Evolutionary conservation across 768 basidiomycete genomes (phyloP).

Genomic region (Serendipita indica): DNA sequence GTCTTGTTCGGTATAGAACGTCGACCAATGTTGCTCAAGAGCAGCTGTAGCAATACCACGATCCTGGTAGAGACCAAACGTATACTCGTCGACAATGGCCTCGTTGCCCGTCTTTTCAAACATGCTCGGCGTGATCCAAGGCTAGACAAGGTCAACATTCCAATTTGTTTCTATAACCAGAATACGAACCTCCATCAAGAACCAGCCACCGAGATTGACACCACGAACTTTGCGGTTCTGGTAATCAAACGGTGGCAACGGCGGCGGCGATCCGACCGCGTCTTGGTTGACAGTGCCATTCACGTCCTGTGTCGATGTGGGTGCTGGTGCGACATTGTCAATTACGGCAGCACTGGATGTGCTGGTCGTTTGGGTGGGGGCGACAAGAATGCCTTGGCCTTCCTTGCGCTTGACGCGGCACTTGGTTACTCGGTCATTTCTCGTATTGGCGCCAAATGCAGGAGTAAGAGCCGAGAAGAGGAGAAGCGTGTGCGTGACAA

Average conservation of each 20-base stretch:
- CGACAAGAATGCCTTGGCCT: background rate
- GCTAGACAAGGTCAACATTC: conserved; percentile 26
- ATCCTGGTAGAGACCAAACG: conserved; percentile 40
- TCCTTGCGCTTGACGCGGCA: background rate
- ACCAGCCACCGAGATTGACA: conserved; percentile 50
- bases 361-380: background rate
- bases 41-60: conserved; percentile 27
- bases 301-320: background rate
- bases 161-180: background rate
- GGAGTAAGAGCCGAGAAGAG: background rate
- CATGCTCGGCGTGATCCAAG: conserved; percentile 67
- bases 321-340: background rate
- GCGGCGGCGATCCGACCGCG: background rate
- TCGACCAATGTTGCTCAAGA: conserved; percentile 42
- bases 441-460: background rate
- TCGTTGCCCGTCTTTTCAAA: conserved; percentile 47
- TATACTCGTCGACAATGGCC: conserved; percentile 46
- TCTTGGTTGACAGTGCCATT: background rate
- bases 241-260: conserved; percentile 29
- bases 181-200: conserved; percentile 33
- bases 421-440: background rate
- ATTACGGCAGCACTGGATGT: background rate
- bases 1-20: conserved; percentile 32
- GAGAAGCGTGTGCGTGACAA: background rate
- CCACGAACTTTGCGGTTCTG: conserved; percentile 35